These are phyloP conservation scores for Ceratocystis eucalypticola DNA, from an alignment of 2,329 filamentous ascomycete species.

Conservation along the genomic window DNA sequence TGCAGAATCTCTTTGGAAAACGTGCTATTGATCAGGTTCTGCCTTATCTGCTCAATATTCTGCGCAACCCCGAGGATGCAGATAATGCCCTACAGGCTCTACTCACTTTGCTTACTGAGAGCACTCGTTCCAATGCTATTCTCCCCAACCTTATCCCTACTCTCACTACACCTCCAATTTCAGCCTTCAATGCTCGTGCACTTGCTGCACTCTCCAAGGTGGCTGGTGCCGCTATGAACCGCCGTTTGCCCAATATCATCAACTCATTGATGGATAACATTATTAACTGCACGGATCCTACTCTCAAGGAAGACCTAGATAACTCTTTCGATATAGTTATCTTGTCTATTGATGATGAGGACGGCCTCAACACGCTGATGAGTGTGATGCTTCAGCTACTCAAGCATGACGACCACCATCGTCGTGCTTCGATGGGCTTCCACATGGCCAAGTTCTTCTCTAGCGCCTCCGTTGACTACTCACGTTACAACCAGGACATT, in stretches of 20 bases:
- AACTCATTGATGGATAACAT: conserved; percentile 92
- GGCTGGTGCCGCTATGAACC: conserved; percentile 78
- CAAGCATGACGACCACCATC: conserved; percentile 85
- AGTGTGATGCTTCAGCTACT: conserved; percentile 75
- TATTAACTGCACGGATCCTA: conserved; percentile 61
- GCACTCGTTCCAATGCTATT: conserved; percentile 88
- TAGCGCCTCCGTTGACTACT: conserved; percentile 71
- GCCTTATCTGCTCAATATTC: conserved; percentile 77
- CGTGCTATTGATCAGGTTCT: conserved; percentile 89
- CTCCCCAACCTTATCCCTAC: conserved; percentile 92
- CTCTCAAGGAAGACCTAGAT: conserved; percentile 58
- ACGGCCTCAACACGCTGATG: conserved; percentile 92
- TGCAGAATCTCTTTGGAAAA: conserved; percentile 90
- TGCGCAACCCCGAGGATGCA: conserved; percentile 73
- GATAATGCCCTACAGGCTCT: conserved; percentile 87
- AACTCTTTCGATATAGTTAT: conserved; percentile 79
- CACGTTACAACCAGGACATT: conserved; percentile 89
- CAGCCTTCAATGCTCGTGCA: conserved; percentile 86
- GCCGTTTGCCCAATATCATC: conserved; percentile 76
- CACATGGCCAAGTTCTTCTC: conserved; percentile 82
- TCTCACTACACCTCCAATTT: conserved; percentile 77
- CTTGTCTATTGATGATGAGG: conserved; percentile 85
- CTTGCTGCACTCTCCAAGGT: conserved; percentile 87
- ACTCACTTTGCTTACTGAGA: conserved; percentile 84
- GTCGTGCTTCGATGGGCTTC: conserved; percentile 61